Percentiles rank a stretch among this genome's conserved stretches.
Conservation (phyloP, 805 yeast species). For the Yarrowia divulgata region DNA sequence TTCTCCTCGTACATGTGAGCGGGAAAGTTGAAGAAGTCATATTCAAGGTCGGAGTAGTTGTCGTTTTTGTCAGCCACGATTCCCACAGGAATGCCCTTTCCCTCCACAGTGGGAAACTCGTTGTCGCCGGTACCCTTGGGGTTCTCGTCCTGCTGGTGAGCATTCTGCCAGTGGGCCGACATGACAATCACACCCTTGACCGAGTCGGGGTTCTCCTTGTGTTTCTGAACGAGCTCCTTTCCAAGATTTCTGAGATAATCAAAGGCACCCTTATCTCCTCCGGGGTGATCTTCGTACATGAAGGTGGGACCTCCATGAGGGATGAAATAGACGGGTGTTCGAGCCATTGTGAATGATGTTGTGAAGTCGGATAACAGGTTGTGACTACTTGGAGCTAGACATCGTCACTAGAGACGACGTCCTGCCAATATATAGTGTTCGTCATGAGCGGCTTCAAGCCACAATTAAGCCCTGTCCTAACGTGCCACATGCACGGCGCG, state of each 20-base stretch:
- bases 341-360: slow-evolving; percentile 14
- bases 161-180: slow-evolving; percentile 78
- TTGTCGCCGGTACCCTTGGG: slow-evolving; percentile 23
- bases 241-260: slow-evolving; percentile 61
- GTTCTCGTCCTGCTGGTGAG: slow-evolving; percentile 26
- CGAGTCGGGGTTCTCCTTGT: slow-evolving; percentile 54
- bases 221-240: slow-evolving; percentile 53
- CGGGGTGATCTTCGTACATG: slow-evolving; percentile 61
- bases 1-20: slow-evolving; percentile 65
- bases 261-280: slow-evolving; percentile 68
- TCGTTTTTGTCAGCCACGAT: slow-evolving; percentile 26
- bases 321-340: slow-evolving; percentile 66
- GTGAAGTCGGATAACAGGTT: background rate
- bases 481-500: slow-evolving; percentile 33
- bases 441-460: slow-evolving; percentile 22
- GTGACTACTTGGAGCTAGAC: background rate
- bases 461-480: background rate
- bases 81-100: slow-evolving; percentile 35
- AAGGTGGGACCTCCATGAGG: slow-evolving; percentile 90
- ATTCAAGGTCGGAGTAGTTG: slow-evolving; percentile 54
- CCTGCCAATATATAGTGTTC: slow-evolving; percentile 2
- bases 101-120: slow-evolving; percentile 22
- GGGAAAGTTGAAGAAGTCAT: slow-evolving; percentile 81
- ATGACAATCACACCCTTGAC: slow-evolving; percentile 65
- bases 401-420: background rate